Base-by-base conservation (phyloP, 1,284 basidiomycete genomes). In the Ustilago nuda region DNA sequence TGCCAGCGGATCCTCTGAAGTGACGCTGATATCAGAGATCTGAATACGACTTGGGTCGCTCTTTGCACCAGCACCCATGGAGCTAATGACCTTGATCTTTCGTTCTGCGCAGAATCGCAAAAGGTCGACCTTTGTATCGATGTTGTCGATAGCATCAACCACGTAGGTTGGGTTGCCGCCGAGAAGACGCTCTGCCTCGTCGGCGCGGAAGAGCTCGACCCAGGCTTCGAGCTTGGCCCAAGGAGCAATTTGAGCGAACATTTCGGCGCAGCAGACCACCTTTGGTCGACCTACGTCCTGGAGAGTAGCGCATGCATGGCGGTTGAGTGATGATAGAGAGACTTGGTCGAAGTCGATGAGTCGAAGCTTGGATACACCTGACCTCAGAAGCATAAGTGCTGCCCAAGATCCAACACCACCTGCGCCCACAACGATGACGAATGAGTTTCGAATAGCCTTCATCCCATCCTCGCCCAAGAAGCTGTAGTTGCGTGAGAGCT, bases 11-110 rank as follows among this genome's bases (percentile, higher is more conserved):
- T 99, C 97, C 84, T 99, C 97, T 56, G 93, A 90, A 0, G 97
- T 99, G 70, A 89, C 89, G 2, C 94, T 94, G 77, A 99, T 94
- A 86, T 98, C 96, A 66, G 92, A 88, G 68, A 99, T 97, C 87
- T 98, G 96, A 32, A 99, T 90, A 36, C 95, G 90, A 5, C 95
- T 97, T 0, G 97, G 95, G 85, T 99, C 97, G 70, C 90, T 90
- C 87, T 99, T 99, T 8, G 95, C 93, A n/a, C 95, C 92, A 1
- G 96, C 94, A 48, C 97, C 97, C 94, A 99, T 97, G 19, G 94
- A 94, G 1, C 95, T 93, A 86, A 99, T 97, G 63, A 84, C 82
- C 43, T 76, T 76, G 69, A 85, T 81, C 41, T 76, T 61, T 61
- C 81, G 66, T 54, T 74, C 61, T 41, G 81, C 79, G 60, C 83